A percentile compares a stretch with the other conserved stretches of the same genome.
phyloP scores from a whole-genome alignment of 345 rosid genomes.

The Noccaea caerulescens region DNA sequence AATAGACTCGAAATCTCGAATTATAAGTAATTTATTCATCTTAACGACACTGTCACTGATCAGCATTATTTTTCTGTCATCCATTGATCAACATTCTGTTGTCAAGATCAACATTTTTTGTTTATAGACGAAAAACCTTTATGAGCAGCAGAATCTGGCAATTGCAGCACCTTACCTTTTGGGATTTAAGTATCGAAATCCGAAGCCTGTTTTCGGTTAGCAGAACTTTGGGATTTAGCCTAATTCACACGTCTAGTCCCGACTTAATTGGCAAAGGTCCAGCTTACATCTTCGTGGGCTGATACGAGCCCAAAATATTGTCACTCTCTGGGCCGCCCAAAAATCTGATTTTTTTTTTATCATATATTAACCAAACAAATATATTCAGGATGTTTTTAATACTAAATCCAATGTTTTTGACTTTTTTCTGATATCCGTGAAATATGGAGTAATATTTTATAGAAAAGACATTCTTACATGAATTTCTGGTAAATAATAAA shows the following conservation, averaged over 20 bases:
- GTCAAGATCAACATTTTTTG: not conserved
- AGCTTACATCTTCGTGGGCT: constrained; percentile 8
- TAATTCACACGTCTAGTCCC: no score
- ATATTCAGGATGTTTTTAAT: no score
- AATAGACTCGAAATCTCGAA: not conserved
- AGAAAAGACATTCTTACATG: no score
- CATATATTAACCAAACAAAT: not conserved
- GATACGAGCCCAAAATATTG: not conserved
- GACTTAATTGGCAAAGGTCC: not conserved
- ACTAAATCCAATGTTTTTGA: not conserved
- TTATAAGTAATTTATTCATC: no score
- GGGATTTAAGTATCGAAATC: no score
- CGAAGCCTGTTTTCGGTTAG: no score
- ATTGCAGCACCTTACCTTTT: no score
- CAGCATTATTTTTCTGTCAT: not conserved
- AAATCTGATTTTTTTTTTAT: not conserved
- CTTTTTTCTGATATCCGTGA: no score
- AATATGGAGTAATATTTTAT: no score
- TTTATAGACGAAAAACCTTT: not conserved
- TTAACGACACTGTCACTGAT: not conserved
- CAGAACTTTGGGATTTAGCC: no score
- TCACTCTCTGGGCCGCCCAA: not conserved
- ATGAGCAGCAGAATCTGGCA: no score
- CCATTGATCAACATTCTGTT: not conserved
- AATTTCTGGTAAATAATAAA: no score